These are phyloP conservation scores for Galerina sulciceps DNA, from an alignment of 768 basidiomycete genomes.

Conservation along the genomic window DNA sequence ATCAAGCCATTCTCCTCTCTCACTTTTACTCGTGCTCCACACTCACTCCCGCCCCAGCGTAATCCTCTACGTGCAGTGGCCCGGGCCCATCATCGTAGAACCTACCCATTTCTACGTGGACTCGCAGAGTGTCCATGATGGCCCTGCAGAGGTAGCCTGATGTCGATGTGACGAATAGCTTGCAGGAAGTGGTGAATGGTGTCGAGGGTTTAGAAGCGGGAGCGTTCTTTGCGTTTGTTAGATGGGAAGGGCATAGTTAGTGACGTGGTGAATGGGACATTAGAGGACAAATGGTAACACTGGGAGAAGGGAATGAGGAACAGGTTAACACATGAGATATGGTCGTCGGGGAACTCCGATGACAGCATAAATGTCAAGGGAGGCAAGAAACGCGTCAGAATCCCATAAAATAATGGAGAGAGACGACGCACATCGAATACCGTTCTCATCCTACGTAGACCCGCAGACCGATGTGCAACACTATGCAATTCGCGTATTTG, in stretches of 20 bases:
- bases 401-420: no score
- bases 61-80: conserved; percentile 74
- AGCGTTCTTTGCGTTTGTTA: conserved; percentile 79
- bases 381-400: no score
- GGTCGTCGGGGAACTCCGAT: no score
- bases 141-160: conserved; percentile 82
- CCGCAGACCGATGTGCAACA: no score
- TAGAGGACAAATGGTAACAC: neutral
- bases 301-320: neutral
- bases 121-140: conserved; percentile 72
- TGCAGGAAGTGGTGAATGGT: conserved; percentile 55
- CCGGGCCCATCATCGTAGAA: conserved; percentile 89
- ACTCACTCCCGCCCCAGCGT: no score
- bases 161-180: conserved; percentile 71
- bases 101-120: conserved; percentile 81
- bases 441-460: no score
- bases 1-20: conserved; percentile 62
- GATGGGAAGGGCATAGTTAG: neutral
- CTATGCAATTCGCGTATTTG: no score
- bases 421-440: no score
- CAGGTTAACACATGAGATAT: no score
- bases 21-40: conserved; percentile 45
- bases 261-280: neutral
- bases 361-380: no score
- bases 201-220: conserved; percentile 82